Conservation (phyloP, 306 rosid species). For the Acacia crassicarpa region DNA sequence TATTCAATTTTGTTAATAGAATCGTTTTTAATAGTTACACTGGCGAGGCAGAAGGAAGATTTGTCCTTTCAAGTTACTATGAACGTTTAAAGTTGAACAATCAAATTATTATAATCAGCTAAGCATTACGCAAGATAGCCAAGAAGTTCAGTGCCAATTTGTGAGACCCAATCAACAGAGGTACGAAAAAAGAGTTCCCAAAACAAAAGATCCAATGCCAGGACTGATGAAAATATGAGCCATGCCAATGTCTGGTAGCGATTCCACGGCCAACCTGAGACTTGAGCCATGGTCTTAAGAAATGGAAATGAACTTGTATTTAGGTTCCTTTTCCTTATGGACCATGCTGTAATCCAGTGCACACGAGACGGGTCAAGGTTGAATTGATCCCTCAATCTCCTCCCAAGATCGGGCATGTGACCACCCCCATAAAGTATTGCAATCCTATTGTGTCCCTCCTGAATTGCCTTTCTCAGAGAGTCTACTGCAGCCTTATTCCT, state of each 20-base stretch:
- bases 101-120: slow-evolving; percentile 41
- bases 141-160: slow-evolving; percentile 49
- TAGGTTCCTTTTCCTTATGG: slow-evolving; percentile 40
- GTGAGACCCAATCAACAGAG: slow-evolving; percentile 62
- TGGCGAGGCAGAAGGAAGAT: slow-evolving; percentile 21
- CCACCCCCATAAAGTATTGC: slow-evolving; percentile 98
- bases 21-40: slow-evolving; percentile 37
- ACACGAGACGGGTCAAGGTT: slow-evolving; percentile 70
- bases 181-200: slow-evolving; percentile 92
- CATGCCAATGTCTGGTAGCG: slow-evolving; percentile 93
- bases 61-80: slow-evolving; percentile 20
- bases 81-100: slow-evolving; percentile 24
- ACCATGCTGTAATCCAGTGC: slow-evolving; percentile 58
- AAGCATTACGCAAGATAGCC: slow-evolving; percentile 44
- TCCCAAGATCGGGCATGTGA: slow-evolving; percentile 95
- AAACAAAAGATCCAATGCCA: slow-evolving; percentile 92
- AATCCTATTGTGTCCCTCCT: slow-evolving; percentile 74
- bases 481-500: slow-evolving; percentile 80
- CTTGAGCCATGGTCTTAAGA: slow-evolving; percentile 71
- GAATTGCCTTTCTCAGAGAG: slow-evolving; percentile 56
- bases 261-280: slow-evolving; percentile 95
- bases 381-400: slow-evolving; percentile 82
- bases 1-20: slow-evolving; percentile 10
- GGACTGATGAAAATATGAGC: slow-evolving; percentile 84
- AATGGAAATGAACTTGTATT: slow-evolving; percentile 72